Evolutionary conservation across 106 monocot genomes (phyloP), one percentile per base, ranked within the genome.

Genomic region (Hemerocallis citrina): DNA sequence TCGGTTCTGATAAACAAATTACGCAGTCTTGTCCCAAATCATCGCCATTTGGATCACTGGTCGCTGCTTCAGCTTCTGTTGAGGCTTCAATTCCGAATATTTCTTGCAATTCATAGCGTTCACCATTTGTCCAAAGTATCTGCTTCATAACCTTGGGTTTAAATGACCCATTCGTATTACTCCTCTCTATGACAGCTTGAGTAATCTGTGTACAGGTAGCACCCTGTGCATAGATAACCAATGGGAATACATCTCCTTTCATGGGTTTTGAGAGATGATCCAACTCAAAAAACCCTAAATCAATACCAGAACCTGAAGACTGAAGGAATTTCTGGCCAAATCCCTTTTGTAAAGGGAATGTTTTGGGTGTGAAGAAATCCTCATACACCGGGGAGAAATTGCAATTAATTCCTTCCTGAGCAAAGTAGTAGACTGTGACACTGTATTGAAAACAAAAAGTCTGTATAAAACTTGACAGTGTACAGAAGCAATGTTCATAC

Each of bases 341-440:
- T 8, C 87, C 91, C 49, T 87, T 84, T 19, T 75, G 72, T 57
- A 98, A 91, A 25, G 79, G 57, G 29, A 74, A 44, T 17, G 12
- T 86, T n/a, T 38, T 55, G 57, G 91, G 81, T 28, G 32, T 68
- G 44, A 67, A 64, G 8, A 87, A 45, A 34, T 70, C 79, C 10
- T 70, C 66, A 75, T 84, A 71, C 31, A 62, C 34, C 6, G 84
- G 38, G 23, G 61, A 70, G 65, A 84, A 73, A 48, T 6, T 67
- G 40, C 79, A 71, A 34, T 81, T 59, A 5, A 38, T 39, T 57
- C 64, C 91, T 77, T 98, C 96, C 57, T 88, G 84, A 23, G 87
- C 96, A 62, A 98, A 91, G 73, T 98, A 98, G 72, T 77, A 91
- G 38, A 98, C 85, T 17, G 87, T 88, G n/a, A 88, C 34, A 55